A percentile compares a stretch with the other conserved stretches of the same genome.
Evolutionary conservation across 2,329 filamentous ascomycete genomes (phyloP).

Genomic region (Pezicula rhizophila): DNA sequence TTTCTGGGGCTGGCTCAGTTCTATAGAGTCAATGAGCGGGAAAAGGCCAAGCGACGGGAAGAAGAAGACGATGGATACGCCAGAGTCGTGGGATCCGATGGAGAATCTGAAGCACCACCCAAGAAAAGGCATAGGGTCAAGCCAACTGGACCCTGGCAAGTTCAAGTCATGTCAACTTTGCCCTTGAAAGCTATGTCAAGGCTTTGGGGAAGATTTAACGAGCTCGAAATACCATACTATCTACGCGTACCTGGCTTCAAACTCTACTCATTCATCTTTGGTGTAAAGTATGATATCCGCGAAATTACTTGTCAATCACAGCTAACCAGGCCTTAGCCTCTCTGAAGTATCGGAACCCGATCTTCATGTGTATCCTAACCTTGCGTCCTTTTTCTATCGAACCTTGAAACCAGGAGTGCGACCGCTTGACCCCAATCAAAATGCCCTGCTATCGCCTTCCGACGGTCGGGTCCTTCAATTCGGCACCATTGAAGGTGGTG

Average conservation of each 20-base stretch:
- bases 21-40: constrained; percentile 50
- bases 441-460: constrained; percentile 78
- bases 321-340: constrained; percentile 44
- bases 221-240: constrained; percentile 64
- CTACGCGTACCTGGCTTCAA: constrained; percentile 68
- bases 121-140: constrained; percentile 50
- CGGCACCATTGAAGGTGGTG: constrained; percentile 83
- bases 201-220: constrained; percentile 69
- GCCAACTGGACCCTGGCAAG: constrained; percentile 65
- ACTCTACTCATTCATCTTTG: constrained; percentile 67
- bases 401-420: constrained; percentile 83
- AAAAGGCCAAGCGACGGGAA: constrained; percentile 33
- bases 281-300: constrained; percentile 50
- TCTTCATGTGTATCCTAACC: constrained; percentile 82
- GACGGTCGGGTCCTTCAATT: constrained; percentile 91
- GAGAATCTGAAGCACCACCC: constrained; percentile 35
- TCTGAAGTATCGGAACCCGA: constrained; percentile 84
- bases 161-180: constrained; percentile 69
- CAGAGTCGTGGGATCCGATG: constrained; percentile 27
- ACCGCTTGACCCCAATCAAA: constrained; percentile 74
- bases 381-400: constrained; percentile 96
- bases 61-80: constrained; percentile 30
- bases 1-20: constrained; percentile 62
- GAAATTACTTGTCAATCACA: not conserved
- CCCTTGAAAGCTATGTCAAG: constrained; percentile 67